Evolutionary conservation across 2,329 filamentous ascomycete genomes (phyloP).

Genomic region (Thelonectria rubi): DNA sequence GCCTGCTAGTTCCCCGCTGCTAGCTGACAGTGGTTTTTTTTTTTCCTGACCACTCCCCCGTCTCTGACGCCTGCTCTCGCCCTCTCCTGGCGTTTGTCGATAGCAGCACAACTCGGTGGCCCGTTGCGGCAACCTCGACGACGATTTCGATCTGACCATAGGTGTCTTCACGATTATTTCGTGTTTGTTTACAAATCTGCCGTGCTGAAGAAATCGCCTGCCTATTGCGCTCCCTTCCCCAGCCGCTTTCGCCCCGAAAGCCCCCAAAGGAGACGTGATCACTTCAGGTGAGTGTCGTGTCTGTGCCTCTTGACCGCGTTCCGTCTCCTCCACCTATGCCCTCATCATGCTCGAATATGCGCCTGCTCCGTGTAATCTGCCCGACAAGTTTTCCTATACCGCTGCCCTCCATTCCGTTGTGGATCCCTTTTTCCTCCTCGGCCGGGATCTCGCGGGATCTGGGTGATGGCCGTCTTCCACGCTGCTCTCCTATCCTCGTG

Average conservation of each 20-base stretch:
- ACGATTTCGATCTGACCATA: slow-evolving; percentile 39
- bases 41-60: slow-evolving; percentile 26
- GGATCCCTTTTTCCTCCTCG: slow-evolving; percentile 23
- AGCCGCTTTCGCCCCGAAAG: slow-evolving; percentile 34
- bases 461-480: slow-evolving; percentile 19
- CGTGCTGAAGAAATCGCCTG: slow-evolving; percentile 24
- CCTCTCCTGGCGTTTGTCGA: slow-evolving; percentile 35
- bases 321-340: slow-evolving; percentile 27
- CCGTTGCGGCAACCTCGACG: slow-evolving; percentile 47
- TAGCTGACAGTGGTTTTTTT: slow-evolving; percentile 40
- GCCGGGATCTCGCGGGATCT: slow-evolving; percentile 28
- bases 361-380: background rate
- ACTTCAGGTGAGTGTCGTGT: slow-evolving; percentile 51
- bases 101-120: slow-evolving; percentile 43
- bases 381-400: background rate
- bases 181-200: slow-evolving; percentile 33
- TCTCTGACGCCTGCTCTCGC: slow-evolving; percentile 40
- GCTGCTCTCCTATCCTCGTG: slow-evolving; percentile 12
- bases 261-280: slow-evolving; percentile 49
- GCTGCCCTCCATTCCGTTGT: background rate
- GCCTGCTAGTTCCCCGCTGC: slow-evolving; percentile 31
- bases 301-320: slow-evolving; percentile 30
- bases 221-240: slow-evolving; percentile 26
- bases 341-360: slow-evolving; percentile 13
- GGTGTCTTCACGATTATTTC: slow-evolving; percentile 25